Evolutionary conservation across 208 protist genomes (phyloP).

Genomic region (Leishmania turanica): DNA sequence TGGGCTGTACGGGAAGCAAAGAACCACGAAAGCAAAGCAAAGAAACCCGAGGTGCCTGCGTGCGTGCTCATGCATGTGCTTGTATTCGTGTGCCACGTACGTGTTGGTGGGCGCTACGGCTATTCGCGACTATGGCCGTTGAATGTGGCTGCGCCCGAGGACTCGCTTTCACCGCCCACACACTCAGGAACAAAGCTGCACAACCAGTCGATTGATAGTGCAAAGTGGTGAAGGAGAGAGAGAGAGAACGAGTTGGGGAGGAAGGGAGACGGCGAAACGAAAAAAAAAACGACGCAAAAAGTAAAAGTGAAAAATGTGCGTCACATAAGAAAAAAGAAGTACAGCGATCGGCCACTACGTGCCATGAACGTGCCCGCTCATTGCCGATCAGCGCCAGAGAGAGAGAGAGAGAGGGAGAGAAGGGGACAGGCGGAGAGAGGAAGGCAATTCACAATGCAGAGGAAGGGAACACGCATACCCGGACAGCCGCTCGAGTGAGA

Average conservation of each 20-base stretch:
- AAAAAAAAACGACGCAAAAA: background rate
- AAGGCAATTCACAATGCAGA: background rate
- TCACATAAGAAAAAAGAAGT: background rate
- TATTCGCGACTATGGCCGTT: background rate
- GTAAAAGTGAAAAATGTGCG: background rate
- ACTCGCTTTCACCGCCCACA: background rate
- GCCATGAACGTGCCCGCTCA: background rate
- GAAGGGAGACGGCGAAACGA: background rate
- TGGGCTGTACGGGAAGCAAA: background rate
- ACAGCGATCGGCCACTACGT: background rate
- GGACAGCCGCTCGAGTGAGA: background rate
- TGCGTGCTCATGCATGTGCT: conserved; percentile 4
- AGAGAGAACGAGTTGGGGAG: background rate
- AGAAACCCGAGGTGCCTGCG: background rate
- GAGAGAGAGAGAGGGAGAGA: background rate
- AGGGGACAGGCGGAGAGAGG: no score
- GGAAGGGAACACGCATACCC: background rate
- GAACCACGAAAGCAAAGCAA: no score
- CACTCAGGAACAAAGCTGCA: background rate
- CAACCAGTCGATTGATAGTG: background rate
- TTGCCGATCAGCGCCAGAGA: background rate
- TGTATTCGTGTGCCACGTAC: background rate
- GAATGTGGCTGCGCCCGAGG: background rate
- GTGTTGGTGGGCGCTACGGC: background rate
- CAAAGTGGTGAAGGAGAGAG: background rate